Percentiles rank a stretch among this genome's conserved stretches.
phyloP scores from a whole-genome alignment of 257 asterid genomes.

The Datura wrightii region DNA sequence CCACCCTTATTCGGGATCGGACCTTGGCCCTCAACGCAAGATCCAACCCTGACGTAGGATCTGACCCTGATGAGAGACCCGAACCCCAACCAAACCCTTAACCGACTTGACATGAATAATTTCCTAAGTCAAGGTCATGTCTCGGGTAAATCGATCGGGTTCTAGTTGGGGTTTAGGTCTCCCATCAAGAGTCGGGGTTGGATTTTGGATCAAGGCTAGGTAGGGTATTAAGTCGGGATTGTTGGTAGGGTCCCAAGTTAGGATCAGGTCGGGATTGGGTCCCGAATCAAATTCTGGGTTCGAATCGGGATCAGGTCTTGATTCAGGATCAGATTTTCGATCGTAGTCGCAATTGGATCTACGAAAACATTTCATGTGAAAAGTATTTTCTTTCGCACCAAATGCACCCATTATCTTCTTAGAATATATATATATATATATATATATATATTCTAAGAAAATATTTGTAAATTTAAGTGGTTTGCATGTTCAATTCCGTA shows the following conservation, averaged over 20 bases:
- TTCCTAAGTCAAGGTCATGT: background rate
- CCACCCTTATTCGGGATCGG: background rate
- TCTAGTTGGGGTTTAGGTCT: background rate
- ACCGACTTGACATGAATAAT: too few species aligned
- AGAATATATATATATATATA: background rate
- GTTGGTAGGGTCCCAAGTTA: background rate
- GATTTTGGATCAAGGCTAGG: background rate
- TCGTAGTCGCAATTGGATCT: background rate
- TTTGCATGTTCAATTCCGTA: conserved; percentile 13
- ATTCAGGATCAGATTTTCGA: too few species aligned
- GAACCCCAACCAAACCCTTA: background rate
- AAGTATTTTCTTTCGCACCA: background rate
- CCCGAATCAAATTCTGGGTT: background rate
- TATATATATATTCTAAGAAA: background rate
- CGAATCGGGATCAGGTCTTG: too few species aligned
- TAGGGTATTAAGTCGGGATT: background rate
- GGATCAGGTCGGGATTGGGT: background rate
- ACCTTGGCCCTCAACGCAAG: background rate
- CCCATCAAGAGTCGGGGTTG: background rate
- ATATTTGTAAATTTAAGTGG: background rate
- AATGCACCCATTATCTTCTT: background rate
- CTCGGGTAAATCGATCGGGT: background rate
- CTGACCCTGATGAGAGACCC: background rate
- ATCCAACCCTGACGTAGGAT: background rate
- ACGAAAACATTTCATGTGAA: background rate